Conservation (phyloP, 768 basidiomycete species). For the Phylloporus scabripes region DNA sequence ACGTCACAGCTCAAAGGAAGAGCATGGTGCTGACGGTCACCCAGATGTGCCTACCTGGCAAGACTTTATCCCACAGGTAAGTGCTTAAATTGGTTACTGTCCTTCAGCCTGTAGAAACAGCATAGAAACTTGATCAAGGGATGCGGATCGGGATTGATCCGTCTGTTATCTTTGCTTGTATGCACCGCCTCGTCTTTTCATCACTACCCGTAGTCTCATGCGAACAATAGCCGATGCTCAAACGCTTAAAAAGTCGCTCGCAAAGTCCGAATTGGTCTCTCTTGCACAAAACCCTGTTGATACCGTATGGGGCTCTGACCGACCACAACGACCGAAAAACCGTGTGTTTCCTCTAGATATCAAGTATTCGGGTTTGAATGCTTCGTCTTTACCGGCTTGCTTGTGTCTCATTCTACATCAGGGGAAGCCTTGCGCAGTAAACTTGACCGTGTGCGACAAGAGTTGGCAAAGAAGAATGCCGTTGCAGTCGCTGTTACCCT, state of each 20-base stretch:
- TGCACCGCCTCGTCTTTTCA: slow-evolving; percentile 13
- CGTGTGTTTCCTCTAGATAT: slow-evolving; percentile 63
- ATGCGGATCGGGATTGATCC: slow-evolving; percentile 81
- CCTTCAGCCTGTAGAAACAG: neutral
- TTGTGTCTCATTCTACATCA: slow-evolving; percentile 13
- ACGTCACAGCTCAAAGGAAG: slow-evolving; percentile 3
- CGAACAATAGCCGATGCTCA: slow-evolving; percentile 55
- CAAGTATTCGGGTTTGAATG: slow-evolving; percentile 59
- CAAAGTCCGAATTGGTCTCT: slow-evolving; percentile 60
- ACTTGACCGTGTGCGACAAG: slow-evolving; percentile 57
- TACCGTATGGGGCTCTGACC: slow-evolving; percentile 60
- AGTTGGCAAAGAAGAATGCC: slow-evolving; percentile 50
- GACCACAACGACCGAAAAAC: slow-evolving; percentile 65
- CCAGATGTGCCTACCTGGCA: slow-evolving; percentile 88
- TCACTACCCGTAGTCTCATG: neutral
- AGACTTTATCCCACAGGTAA: slow-evolving; percentile 72
- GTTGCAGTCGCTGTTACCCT: slow-evolving; percentile 74
- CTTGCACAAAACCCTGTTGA: slow-evolving; percentile 74
- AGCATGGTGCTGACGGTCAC: slow-evolving; percentile 7
- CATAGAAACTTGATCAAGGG: slow-evolving; percentile 54
- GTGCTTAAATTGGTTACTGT: neutral
- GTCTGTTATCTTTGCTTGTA: slow-evolving; percentile 63
- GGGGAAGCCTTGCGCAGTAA: slow-evolving; percentile 65
- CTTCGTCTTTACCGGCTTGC: neutral
- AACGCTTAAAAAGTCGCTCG: slow-evolving; percentile 51